These are phyloP conservation scores for Coemansia sp. DNA, from an alignment of 192 early-diverging fungal genomes.

Conservation along the genomic window DNA sequence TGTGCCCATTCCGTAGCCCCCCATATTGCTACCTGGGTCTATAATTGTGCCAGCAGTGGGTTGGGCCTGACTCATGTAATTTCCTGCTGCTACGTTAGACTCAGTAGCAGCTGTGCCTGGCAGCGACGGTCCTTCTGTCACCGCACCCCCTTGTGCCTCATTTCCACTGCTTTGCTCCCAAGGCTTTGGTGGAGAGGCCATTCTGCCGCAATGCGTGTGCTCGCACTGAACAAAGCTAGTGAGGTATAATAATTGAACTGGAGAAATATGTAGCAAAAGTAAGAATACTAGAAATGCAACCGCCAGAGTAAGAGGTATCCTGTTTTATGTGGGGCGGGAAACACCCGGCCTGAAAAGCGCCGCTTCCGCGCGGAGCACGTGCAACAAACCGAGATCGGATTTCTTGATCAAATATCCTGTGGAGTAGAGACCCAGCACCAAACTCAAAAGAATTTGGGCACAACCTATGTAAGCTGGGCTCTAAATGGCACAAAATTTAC, in stretches of 20 bases:
- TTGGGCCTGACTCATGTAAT: slow-evolving; percentile 8
- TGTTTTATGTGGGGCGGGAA: not conserved
- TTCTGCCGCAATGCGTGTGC: slow-evolving; percentile 9
- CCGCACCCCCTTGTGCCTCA: not conserved
- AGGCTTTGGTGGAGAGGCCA: slow-evolving; percentile 51
- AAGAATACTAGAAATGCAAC: not conserved
- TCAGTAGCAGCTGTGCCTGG: slow-evolving; percentile 28
- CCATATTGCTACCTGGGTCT: slow-evolving; percentile 4
- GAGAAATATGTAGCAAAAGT: not conserved
- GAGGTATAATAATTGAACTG: too few relatives aligned
- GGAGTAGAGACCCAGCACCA: too few relatives aligned
- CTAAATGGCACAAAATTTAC: too few relatives aligned
- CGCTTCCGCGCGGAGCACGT: not conserved
- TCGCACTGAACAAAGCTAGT: too few relatives aligned
- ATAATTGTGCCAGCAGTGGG: slow-evolving; percentile 3
- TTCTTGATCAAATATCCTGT: not conserved
- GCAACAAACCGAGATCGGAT: not conserved
- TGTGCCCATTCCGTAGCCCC: slow-evolving; percentile 41
- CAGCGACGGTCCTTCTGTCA: slow-evolving; percentile 14
- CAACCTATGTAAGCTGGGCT: not conserved
- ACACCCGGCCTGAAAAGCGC: not conserved
- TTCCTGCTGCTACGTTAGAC: slow-evolving; percentile 25
- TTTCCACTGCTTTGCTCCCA: slow-evolving; percentile 35
- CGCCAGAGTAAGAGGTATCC: not conserved
- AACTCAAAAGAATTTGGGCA: not conserved